These are phyloP conservation scores for Cyberlindnera veronae DNA, from an alignment of 805 yeast genomes.

Conservation along the genomic window DNA sequence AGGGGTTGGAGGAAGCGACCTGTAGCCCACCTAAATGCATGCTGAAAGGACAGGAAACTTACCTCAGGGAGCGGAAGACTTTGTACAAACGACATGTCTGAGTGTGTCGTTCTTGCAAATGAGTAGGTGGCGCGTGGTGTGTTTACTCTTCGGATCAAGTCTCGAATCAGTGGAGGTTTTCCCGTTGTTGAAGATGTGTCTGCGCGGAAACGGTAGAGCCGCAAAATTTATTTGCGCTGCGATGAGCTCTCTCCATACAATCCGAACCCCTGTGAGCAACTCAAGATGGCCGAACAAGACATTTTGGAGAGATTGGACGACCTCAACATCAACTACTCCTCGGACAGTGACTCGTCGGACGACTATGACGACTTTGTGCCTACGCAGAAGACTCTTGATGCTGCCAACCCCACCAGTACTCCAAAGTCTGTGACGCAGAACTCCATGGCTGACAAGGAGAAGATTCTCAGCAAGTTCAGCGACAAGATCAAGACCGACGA, in stretches of 20 bases:
- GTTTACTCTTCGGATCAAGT: not conserved
- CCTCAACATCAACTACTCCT: conserved; percentile 2
- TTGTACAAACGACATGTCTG: conserved; percentile 13
- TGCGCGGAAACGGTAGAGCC: not conserved
- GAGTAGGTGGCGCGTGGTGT: no score
- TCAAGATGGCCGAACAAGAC: conserved; percentile 1
- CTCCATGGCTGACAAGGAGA: conserved; percentile 35
- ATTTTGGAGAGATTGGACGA: conserved; percentile 1
- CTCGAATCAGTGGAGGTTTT: not conserved
- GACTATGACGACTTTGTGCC: conserved; percentile 5
- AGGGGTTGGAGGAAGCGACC: not conserved
- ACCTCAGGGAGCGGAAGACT: conserved; percentile 16
- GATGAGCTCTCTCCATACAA: conserved; percentile 10
- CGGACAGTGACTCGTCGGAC: conserved; percentile 5
- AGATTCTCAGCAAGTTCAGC: conserved; percentile 58
- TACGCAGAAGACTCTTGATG: not conserved
- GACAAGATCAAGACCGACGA: conserved; percentile 64
- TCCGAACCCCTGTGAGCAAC: no score
- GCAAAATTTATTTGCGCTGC: conserved; percentile 4
- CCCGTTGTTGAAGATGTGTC: not conserved
- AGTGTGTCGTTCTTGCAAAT: no score
- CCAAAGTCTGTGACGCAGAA: conserved; percentile 8
- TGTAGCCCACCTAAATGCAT: not conserved
- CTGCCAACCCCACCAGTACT: not conserved
- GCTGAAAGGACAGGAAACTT: not conserved